phyloP scores from a whole-genome alignment of 495 filamentous ascomycete species.

The Penicillium pulvis region DNA sequence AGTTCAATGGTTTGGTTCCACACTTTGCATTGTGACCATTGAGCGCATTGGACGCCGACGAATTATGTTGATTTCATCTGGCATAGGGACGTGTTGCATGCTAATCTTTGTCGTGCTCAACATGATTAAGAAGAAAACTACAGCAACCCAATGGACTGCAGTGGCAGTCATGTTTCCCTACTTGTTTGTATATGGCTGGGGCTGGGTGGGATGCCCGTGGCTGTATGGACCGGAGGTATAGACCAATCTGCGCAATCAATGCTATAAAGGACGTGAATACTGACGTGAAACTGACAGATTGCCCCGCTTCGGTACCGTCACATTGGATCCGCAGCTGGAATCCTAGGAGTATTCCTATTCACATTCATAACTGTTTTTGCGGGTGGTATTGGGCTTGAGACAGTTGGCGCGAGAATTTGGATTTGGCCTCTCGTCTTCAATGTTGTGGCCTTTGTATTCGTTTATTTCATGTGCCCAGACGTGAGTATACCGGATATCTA shows the following conservation, averaged over 20 bases:
- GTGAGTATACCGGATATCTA: background rate
- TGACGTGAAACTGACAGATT: constrained; percentile 11
- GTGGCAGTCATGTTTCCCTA: constrained; percentile 25
- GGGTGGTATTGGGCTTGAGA: constrained; percentile 30
- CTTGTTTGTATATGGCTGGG: constrained; percentile 27
- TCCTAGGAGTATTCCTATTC: constrained; percentile 32
- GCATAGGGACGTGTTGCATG: constrained; percentile 25
- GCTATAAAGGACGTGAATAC: background rate
- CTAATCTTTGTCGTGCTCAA: constrained; percentile 26
- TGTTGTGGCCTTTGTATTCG: constrained; percentile 14
- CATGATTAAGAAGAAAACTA: constrained; percentile 11
- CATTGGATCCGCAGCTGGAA: constrained; percentile 26
- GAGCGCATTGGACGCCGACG: constrained; percentile 22
- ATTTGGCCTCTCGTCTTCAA: constrained; percentile 27
- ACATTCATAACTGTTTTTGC: constrained; percentile 37
- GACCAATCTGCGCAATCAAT: background rate
- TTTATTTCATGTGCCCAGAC: constrained; percentile 26
- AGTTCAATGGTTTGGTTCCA: background rate
- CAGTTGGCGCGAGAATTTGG: constrained; percentile 30
- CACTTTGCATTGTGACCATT: background rate
- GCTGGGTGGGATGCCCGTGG: constrained; percentile 32
- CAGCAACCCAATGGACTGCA: constrained; percentile 24
- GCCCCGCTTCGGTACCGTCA: constrained; percentile 32
- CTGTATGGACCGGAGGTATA: constrained; percentile 28
- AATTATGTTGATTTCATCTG: constrained; percentile 29